These are phyloP conservation scores for Kluyveromyces siamensis DNA, from an alignment of 805 yeast species.

Conservation along the genomic window DNA sequence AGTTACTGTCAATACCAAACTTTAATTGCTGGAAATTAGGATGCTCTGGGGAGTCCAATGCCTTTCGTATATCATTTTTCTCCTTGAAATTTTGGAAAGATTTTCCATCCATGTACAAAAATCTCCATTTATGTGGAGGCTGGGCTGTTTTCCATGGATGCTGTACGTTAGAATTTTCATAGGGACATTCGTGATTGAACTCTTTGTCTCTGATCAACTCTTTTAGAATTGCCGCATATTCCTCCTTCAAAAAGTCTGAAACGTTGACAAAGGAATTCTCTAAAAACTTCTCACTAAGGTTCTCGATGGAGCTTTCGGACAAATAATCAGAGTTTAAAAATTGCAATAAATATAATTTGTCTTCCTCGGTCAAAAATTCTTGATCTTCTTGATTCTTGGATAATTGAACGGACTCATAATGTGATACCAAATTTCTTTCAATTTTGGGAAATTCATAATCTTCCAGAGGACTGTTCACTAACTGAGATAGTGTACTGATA, in stretches of 20 bases:
- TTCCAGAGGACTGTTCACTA: constrained; percentile 66
- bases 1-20: constrained; percentile 10
- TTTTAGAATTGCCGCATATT: constrained; percentile 40
- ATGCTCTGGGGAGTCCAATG: constrained; percentile 37
- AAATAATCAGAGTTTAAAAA: constrained; percentile 52
- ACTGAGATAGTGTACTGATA: constrained; percentile 69
- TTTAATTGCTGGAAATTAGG: constrained; percentile 43
- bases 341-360: constrained; percentile 39
- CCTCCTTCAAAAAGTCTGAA: constrained; percentile 49
- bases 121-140: constrained; percentile 92
- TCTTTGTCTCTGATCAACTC: constrained; percentile 46
- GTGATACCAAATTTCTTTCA: constrained; percentile 33
- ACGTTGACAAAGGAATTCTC: constrained; percentile 67
- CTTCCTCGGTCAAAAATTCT: constrained; percentile 30
- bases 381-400: constrained; percentile 8
- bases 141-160: constrained; percentile 85
- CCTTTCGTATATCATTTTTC: constrained; percentile 21
- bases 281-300: constrained; percentile 44
- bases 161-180: constrained; percentile 40
- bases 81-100: constrained; percentile 24
- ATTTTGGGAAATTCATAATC: constrained; percentile 79
- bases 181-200: constrained; percentile 54
- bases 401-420: constrained; percentile 9
- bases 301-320: constrained; percentile 28
- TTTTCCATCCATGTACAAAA: constrained; percentile 68